Conservation (phyloP, 2,329 filamentous ascomycete genomes). For the Cryphonectria nitschkei region DNA sequence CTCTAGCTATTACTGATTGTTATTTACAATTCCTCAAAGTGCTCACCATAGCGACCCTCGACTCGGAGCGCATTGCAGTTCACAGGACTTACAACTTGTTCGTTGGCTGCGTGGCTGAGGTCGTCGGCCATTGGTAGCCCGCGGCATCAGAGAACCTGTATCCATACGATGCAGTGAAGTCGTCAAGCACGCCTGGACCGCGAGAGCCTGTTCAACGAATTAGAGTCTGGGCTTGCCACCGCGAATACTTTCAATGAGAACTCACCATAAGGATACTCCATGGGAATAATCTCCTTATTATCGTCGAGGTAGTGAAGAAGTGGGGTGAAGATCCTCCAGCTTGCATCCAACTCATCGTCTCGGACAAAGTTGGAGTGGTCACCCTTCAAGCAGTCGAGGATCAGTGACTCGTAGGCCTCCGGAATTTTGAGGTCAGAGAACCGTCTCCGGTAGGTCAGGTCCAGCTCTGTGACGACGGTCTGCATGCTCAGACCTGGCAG, state of each 20-base stretch:
- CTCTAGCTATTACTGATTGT: constrained; percentile 24
- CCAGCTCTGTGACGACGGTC: constrained; percentile 97
- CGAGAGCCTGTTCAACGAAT: constrained; percentile 72
- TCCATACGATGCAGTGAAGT: constrained; percentile 96
- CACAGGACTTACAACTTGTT: constrained; percentile 76
- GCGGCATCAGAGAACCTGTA: constrained; percentile 99
- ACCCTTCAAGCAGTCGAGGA: constrained; percentile 95
- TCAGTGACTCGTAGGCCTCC: constrained; percentile 97
- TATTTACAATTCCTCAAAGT: background rate
- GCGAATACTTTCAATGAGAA: constrained; percentile 26
- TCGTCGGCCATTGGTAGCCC: constrained; percentile 93
- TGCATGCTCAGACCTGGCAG: constrained; percentile 98
- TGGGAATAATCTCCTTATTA: constrained; percentile 98
- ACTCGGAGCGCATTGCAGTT: constrained; percentile 4
- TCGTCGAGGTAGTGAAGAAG: constrained; percentile 97
- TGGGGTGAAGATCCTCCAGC: constrained; percentile 98
- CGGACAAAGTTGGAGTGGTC: constrained; percentile 99
- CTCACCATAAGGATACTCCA: constrained; percentile 99
- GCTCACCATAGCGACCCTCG: background rate
- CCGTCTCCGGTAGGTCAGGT: constrained; percentile 94
- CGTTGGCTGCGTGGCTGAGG: constrained; percentile 62
- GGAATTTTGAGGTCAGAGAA: constrained; percentile 99
- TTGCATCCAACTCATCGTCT: constrained; percentile 94
- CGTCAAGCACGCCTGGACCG: constrained; percentile 92
- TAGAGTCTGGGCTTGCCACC: constrained; percentile 30